Evolutionary conservation across 352 stramenopile genomes (phyloP).

Genomic region (Phytopythium ostracodes): DNA sequence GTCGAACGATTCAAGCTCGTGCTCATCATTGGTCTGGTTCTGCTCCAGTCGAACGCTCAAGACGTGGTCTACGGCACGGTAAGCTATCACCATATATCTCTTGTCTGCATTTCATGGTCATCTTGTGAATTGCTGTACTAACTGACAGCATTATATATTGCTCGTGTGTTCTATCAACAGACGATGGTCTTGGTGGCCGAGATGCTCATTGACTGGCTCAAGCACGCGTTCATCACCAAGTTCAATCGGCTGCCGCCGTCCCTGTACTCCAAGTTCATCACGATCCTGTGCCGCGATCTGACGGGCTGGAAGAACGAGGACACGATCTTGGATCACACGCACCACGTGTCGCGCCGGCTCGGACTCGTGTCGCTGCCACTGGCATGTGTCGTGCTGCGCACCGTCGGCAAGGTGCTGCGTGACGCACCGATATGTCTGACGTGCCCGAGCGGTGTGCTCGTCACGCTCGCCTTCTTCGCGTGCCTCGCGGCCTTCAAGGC

Average conservation of each 20-base stretch:
- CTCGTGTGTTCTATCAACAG: constrained; percentile 12
- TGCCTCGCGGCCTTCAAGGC: constrained; percentile 79
- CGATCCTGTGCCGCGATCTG: constrained; percentile 92
- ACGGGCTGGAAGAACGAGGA: constrained; percentile 92
- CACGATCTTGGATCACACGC: constrained; percentile 92
- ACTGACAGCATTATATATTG: neutral
- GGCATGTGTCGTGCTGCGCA: constrained; percentile 90
- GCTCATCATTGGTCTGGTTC: constrained; percentile 94
- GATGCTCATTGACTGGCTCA: constrained; percentile 97
- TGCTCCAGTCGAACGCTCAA: constrained; percentile 83
- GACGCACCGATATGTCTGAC: constrained; percentile 37
- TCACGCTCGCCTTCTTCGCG: constrained; percentile 62
- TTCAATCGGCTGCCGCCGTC: constrained; percentile 96
- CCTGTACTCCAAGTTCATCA: constrained; percentile 95
- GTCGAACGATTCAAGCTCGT: constrained; percentile 98
- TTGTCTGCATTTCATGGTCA: neutral
- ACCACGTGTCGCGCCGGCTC: constrained; percentile 92
- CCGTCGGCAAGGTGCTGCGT: constrained; percentile 60
- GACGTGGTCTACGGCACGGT: constrained; percentile 79
- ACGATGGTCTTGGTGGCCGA: constrained; percentile 91
- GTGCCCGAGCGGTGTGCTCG: constrained; percentile 34
- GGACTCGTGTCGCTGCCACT: constrained; percentile 93
- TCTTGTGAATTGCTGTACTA: neutral
- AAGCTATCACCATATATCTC: constrained; percentile 7
- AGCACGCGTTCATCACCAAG: constrained; percentile 99